phyloP scores from a whole-genome alignment of 305 asterid genomes.

The Nicotiana rustica region DNA sequence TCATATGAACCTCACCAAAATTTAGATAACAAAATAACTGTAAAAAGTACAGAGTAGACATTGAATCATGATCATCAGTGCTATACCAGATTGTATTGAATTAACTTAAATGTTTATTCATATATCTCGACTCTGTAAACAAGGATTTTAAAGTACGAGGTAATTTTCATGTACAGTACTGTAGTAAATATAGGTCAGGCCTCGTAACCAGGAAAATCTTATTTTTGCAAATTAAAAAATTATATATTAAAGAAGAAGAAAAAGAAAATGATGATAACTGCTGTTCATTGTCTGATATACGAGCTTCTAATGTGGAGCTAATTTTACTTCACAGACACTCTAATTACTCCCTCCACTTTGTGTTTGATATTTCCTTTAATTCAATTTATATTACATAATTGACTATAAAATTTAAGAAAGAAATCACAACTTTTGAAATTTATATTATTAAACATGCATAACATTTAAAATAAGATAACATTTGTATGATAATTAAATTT shows the following conservation, averaged over 20 bases:
- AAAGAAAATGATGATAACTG: too few relatives aligned
- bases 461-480: too few relatives aligned
- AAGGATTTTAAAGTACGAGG: neutral
- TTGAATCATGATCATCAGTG: neutral
- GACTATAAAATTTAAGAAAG: too few relatives aligned
- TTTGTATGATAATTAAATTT: too few relatives aligned
- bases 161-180: neutral
- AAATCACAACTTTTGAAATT: too few relatives aligned
- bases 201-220: neutral
- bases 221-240: neutral
- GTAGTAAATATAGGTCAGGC: neutral
- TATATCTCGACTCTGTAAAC: neutral
- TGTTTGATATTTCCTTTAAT: too few relatives aligned
- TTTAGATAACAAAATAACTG: neutral
- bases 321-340: neutral
- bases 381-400: too few relatives aligned
- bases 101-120: neutral
- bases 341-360: too few relatives aligned
- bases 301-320: neutral
- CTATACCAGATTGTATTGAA: constrained; percentile 9
- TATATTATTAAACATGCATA: too few relatives aligned
- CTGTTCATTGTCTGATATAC: neutral
- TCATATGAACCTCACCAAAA: neutral
- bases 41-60: neutral
- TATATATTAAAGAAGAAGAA: too few relatives aligned